Base-by-base conservation (phyloP, 2,329 filamentous ascomycete species). In the Sporothrix brunneoviolacea region DNA sequence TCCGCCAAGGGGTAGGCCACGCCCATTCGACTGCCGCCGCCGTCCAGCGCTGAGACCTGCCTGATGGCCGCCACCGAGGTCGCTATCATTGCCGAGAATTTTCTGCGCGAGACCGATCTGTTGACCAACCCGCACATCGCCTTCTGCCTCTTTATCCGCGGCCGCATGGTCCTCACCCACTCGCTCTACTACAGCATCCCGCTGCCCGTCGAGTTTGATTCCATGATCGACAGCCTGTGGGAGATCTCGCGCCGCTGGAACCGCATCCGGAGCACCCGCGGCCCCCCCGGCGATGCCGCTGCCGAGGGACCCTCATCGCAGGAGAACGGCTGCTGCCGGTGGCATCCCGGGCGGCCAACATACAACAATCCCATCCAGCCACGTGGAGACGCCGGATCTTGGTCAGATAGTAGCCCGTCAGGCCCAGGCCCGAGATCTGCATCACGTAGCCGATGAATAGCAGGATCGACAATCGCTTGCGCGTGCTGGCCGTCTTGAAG, bases 21-120 rank as follows among this genome's bases (percentile, higher is more conserved):
- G 2, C 55, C 59, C 4, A 56, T 68, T 16, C 60, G 62, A 8
- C 57, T 70, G 1, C 67, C 69, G 0, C 69, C 62, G n/a, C 53
- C 58, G 3, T 66, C 61, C n/a, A 70, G 66, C 42, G 63, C 66
- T 6, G 68, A 71, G 51, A 70, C 69, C 0, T 71, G 70, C 44
- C 59, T 68, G 19, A 54, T 59, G 8, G 69, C 70, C 0, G 67
- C 68, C 0, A 60, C 61, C 1, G 68, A 71, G 45, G 68, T 65
- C 0, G 61, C 67, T 8, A 64, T 60, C 21, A 71, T 71, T 44
- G 61, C 61, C 0, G 55, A 64, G 15, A 62, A 69, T 28, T 70
- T 66, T 49, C 59, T 71, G 1, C 61, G 63, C n/a, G 55, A 61
- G 57, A 58, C 64, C 54, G 40, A 60, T 32, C 59, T 62, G 1